Percentiles rank a stretch among this genome's conserved stretches.
Evolutionary conservation across 768 basidiomycete genomes (phyloP).

Genomic region (Tricholoma hemisulphureum): DNA sequence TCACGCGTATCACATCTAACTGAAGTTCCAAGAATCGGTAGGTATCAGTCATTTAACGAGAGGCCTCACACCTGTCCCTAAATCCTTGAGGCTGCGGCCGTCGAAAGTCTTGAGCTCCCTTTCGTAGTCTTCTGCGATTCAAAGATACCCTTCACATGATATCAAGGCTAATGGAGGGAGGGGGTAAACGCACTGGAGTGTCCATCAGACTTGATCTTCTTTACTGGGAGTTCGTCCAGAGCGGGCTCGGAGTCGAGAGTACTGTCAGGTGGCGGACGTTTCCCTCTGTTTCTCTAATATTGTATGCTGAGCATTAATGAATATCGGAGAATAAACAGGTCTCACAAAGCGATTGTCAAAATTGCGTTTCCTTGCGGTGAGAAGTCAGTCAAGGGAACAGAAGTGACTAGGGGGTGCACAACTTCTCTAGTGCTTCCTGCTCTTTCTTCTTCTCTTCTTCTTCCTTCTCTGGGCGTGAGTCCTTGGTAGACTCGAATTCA

Average conservation of each 20-base stretch:
- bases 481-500: not conserved
- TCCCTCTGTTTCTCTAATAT: conserved; percentile 52
- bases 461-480: conserved; percentile 35
- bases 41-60: conserved; percentile 38
- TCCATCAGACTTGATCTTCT: conserved; percentile 38
- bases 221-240: conserved; percentile 35
- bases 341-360: conserved; percentile 50
- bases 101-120: conserved; percentile 40
- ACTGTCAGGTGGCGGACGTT: conserved; percentile 48
- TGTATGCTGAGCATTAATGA: not conserved
- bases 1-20: not conserved
- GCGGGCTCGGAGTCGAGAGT: conserved; percentile 16
- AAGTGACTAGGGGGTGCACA: conserved; percentile 9
- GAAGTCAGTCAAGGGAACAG: conserved; percentile 4
- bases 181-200: conserved; percentile 30
- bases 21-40: not conserved
- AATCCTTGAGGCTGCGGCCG: conserved; percentile 40
- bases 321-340: not conserved
- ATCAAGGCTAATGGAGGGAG: not conserved
- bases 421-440: conserved; percentile 53
- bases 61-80: conserved; percentile 42
- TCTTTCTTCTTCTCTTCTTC: conserved; percentile 58
- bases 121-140: conserved; percentile 35
- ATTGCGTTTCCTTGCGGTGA: conserved; percentile 48
- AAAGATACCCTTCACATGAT: not conserved